Evolutionary conservation across 805 yeast species (phyloP).

Genomic region (Candida railenensis): DNA sequence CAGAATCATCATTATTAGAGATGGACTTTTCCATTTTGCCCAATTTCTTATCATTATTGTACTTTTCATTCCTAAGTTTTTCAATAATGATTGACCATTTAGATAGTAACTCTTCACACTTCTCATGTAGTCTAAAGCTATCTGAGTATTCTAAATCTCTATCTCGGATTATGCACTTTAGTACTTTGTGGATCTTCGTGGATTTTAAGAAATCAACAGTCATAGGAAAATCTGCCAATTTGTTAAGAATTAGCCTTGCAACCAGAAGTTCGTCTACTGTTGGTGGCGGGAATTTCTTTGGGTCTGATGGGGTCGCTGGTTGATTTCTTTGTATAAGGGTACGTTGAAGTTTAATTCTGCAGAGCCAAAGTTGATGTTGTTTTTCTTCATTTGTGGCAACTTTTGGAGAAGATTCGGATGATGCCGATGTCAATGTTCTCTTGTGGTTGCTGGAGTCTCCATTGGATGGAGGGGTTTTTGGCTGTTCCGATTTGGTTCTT

Average conservation of each 20-base stretch:
- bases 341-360: slow-evolving; percentile 48
- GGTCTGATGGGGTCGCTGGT: slow-evolving; percentile 37
- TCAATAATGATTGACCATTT: slow-evolving; percentile 42
- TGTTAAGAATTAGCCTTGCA: slow-evolving; percentile 38
- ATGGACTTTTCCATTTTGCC: not conserved
- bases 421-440: not conserved
- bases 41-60: not conserved
- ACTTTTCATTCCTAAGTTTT: slow-evolving; percentile 33
- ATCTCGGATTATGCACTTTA: slow-evolving; percentile 46
- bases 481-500: not conserved
- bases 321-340: slow-evolving; percentile 47
- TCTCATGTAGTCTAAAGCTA: slow-evolving; percentile 45
- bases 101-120: slow-evolving; percentile 38
- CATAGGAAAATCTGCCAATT: slow-evolving; percentile 44
- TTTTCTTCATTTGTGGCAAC: slow-evolving; percentile 36
- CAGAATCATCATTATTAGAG: slow-evolving; percentile 20
- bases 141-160: slow-evolving; percentile 40
- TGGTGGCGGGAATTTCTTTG: slow-evolving; percentile 34
- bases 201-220: slow-evolving; percentile 36
- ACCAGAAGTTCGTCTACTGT: slow-evolving; percentile 44
- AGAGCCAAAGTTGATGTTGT: slow-evolving; percentile 46
- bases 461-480: slow-evolving; percentile 1
- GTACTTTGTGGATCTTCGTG: slow-evolving; percentile 52
- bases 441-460: not conserved
- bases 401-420: slow-evolving; percentile 11